These are phyloP conservation scores for Rickenella mellea DNA, from an alignment of 768 basidiomycete species.

Conservation along the genomic window DNA sequence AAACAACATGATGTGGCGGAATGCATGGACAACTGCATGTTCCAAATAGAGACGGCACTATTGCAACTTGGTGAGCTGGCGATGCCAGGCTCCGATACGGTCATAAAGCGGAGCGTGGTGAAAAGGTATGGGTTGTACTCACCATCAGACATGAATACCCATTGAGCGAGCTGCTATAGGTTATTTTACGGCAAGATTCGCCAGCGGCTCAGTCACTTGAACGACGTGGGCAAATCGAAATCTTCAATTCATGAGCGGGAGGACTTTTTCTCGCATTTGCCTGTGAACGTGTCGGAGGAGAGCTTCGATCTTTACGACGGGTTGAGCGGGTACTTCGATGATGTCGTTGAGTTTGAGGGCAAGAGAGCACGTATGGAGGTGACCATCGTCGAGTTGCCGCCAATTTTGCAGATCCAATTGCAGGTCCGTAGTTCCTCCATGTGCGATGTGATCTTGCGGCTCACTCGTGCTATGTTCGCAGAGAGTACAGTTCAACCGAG, in stretches of 20 bases:
- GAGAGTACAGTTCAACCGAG: slow-evolving; percentile 92
- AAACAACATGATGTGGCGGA: slow-evolving; percentile 97
- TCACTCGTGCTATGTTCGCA: slow-evolving; percentile 19
- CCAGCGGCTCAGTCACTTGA: slow-evolving; percentile 36
- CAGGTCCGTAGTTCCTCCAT: slow-evolving; percentile 46
- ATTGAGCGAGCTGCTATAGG: slow-evolving; percentile 23
- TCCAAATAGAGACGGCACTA: slow-evolving; percentile 91
- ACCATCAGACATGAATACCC: not conserved
- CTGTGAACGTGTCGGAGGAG: slow-evolving; percentile 86
- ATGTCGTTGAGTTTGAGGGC: slow-evolving; percentile 80
- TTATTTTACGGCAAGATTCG: slow-evolving; percentile 86
- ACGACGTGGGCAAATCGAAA: slow-evolving; percentile 29
- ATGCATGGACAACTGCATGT: slow-evolving; percentile 99
- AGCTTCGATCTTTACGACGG: slow-evolving; percentile 92
- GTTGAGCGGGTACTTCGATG: slow-evolving; percentile 83
- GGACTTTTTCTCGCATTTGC: slow-evolving; percentile 87
- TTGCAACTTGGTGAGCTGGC: slow-evolving; percentile 59
- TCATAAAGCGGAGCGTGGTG: slow-evolving; percentile 69
- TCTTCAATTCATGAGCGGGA: slow-evolving; percentile 73
- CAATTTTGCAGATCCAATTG: slow-evolving; percentile 88
- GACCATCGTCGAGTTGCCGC: slow-evolving; percentile 76
- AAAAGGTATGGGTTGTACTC: slow-evolving; percentile 48
- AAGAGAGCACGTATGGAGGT: slow-evolving; percentile 84
- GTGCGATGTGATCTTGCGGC: not conserved
- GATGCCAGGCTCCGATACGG: slow-evolving; percentile 32